phyloP scores from a whole-genome alignment of 2,329 filamentous ascomycete species.

The Diaporthe helianthi region DNA sequence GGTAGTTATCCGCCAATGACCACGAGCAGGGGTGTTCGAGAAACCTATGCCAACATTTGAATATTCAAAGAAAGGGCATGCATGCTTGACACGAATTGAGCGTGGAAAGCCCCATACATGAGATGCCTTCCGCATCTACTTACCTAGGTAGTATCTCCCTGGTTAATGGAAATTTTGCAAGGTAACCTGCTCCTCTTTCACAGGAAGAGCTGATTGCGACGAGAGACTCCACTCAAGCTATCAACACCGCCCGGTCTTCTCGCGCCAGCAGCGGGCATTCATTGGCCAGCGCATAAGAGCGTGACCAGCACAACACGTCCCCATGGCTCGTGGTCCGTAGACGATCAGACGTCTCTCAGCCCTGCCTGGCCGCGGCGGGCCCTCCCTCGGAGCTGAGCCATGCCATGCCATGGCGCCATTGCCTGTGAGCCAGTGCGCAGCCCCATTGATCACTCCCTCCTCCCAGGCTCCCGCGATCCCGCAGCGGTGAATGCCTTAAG shows the following conservation, averaged over 20 bases:
- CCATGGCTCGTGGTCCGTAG: neutral
- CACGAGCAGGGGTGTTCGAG: neutral
- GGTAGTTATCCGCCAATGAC: neutral
- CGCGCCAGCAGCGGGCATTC: neutral
- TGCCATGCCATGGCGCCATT: neutral
- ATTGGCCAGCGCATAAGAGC: too few species aligned
- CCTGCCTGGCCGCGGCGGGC: neutral
- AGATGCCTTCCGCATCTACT: neutral
- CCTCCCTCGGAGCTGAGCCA: neutral
- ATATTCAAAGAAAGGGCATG: too few species aligned
- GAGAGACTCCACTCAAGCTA: neutral
- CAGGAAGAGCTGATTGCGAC: neutral
- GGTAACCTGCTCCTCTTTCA: too few species aligned
- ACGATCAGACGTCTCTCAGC: too few species aligned
- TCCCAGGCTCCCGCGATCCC: neutral
- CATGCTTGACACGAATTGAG: neutral
- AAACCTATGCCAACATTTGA: too few species aligned
- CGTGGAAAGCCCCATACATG: neutral
- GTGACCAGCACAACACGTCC: neutral
- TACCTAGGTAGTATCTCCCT: too few species aligned
- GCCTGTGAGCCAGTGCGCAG: neutral
- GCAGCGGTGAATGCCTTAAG: conserved; percentile 37
- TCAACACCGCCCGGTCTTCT: neutral
- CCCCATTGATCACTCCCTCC: neutral
- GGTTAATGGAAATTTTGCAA: neutral